Evolutionary conservation across 1,284 basidiomycete genomes (phyloP).

Genomic region (Phellopilus nigrolimitatus): DNA sequence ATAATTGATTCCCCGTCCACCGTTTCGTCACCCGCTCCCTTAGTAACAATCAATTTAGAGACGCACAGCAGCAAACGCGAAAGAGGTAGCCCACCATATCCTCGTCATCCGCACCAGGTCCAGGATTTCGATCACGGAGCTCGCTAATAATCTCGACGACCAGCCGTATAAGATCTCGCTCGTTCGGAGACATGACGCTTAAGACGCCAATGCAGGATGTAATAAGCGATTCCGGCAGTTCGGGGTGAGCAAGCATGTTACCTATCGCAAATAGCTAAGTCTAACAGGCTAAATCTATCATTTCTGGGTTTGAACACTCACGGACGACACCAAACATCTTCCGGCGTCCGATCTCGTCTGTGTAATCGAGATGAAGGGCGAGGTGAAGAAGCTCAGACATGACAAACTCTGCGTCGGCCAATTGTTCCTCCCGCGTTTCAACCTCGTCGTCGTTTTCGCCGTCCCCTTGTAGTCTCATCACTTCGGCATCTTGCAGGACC

Average conservation of each 20-base stretch:
- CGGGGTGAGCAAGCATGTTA: constrained; percentile 83
- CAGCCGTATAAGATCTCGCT: constrained; percentile 89
- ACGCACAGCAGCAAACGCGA: neutral
- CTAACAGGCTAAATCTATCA: neutral
- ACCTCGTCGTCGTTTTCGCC: constrained; percentile 37
- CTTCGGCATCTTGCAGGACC: constrained; percentile 40
- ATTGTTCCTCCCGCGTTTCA: constrained; percentile 49
- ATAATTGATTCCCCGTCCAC: constrained; percentile 17
- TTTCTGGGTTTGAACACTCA: constrained; percentile 36
- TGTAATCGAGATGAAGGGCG: constrained; percentile 83
- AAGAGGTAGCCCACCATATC: constrained; percentile 24
- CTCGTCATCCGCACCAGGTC: constrained; percentile 40
- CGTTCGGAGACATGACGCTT: constrained; percentile 76
- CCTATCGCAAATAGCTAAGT: constrained; percentile 35
- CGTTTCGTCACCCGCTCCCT: constrained; percentile 28
- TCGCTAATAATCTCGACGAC: constrained; percentile 93
- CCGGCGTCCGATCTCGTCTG: constrained; percentile 89
- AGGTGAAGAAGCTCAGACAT: constrained; percentile 80
- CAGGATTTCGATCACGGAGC: constrained; percentile 57
- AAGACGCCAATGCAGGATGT: constrained; percentile 84
- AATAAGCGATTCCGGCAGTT: constrained; percentile 76
- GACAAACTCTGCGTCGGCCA: constrained; percentile 67
- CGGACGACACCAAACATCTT: constrained; percentile 88
- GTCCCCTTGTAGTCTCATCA: constrained; percentile 32
- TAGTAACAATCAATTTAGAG: neutral